phyloP scores from a whole-genome alignment of 352 stramenopile genomes.

The Phytopythium kandeliae region DNA sequence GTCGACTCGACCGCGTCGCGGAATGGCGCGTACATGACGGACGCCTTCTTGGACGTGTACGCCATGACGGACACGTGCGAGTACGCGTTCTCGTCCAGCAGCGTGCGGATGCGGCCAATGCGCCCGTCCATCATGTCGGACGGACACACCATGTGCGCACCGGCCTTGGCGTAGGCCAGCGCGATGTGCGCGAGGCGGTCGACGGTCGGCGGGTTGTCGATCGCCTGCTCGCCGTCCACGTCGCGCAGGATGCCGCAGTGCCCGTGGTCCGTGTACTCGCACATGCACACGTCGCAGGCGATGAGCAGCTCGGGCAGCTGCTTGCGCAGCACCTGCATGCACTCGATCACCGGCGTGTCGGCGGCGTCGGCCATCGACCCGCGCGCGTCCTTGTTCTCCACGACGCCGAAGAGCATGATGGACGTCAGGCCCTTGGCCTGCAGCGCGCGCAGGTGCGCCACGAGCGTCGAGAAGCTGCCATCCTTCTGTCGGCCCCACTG shows the following conservation, averaged over 20 bases:
- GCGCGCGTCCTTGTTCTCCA: constrained; percentile 74
- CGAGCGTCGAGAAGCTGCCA: constrained; percentile 62
- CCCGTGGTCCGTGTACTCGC: constrained; percentile 88
- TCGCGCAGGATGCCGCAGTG: constrained; percentile 77
- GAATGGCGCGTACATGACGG: constrained; percentile 95
- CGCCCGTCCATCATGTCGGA: constrained; percentile 98
- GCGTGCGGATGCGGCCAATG: constrained; percentile 92
- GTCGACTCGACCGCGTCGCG: constrained; percentile 96
- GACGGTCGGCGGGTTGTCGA: constrained; percentile 96
- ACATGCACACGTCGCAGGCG: constrained; percentile 87
- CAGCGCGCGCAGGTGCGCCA: constrained; percentile 63
- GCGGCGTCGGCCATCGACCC: constrained; percentile 69
- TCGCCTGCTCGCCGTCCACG: constrained; percentile 93
- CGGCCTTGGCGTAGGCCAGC: constrained; percentile 93
- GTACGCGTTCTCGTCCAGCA: constrained; percentile 94
- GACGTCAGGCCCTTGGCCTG: constrained; percentile 70
- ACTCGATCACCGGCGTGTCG: constrained; percentile 77
- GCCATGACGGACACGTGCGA: constrained; percentile 98
- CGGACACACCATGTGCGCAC: constrained; percentile 96
- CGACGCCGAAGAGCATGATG: constrained; percentile 88
- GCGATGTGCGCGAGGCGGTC: constrained; percentile 95
- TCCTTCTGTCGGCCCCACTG: constrained; percentile 76
- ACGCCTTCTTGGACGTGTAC: constrained; percentile 98
- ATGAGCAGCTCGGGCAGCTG: constrained; percentile 75
- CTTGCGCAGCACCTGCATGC: constrained; percentile 52